Evolutionary conservation across 225 moss, liverwort and hornwort genomes (phyloP), one percentile per base, ranked within the genome.

Genomic region (Pseudoscleropodium purum): DNA sequence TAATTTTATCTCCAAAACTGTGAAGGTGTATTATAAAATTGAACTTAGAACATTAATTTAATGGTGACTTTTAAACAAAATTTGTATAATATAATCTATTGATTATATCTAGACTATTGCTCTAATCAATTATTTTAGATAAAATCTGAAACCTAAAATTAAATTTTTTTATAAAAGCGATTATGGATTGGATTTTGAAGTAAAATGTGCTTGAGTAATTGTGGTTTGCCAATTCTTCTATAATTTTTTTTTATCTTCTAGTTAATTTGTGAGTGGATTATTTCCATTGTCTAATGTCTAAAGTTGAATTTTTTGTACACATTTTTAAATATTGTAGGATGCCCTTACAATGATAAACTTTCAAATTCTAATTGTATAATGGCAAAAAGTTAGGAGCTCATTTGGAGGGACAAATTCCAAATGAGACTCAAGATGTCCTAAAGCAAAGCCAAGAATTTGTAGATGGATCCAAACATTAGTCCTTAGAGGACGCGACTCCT

Each of bases 401-500:
- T 23, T 68, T 21, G 4, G 12, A n/a, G 1, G n/a, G 5, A 18
- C 10, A 66, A 36, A 36, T 19, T 67, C 5, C 1, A 0, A 1
- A 67, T 0, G 37, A 1, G 33, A 64, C 2, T 64, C 0, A 16
- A 19, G 11, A 36, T 67, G 19, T 36, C 10, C 11, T 6, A 67
- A 36, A 36, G 67, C 34, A 67, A 67, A 67, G 21, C 56, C 7
- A 37, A 7, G 4, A 37, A 39, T 39, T 69, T 69, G 13, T 13
- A 24, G 13, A 4, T n/a, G 69, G 7, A n/a, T 69, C 23, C 13
- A 69, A 23, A 23, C 7, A 69, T 69, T 68, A 64, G 31, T 6
- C 14, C 4, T 33, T 63, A 63, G 15, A 65, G 2, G 9, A 65
- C 4, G 0, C 2, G 17, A 8, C 9, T 3, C 18, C 19, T 0